These are phyloP conservation scores for Lenzites betulinus DNA, from an alignment of 768 basidiomycete species.

Conservation along the genomic window DNA sequence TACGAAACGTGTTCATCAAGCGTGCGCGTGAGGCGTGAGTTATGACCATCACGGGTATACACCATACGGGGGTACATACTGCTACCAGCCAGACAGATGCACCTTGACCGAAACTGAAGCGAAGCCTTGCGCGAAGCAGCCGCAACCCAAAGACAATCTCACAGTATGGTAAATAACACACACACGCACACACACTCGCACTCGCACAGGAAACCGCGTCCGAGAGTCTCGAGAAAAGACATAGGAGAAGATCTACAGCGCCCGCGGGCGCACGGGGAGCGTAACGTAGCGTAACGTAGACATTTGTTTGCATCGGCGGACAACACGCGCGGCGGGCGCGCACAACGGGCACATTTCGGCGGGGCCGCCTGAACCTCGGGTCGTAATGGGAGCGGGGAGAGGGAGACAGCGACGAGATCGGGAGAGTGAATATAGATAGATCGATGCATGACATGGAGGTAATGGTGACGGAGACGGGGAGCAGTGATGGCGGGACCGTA, in stretches of 20 bases:
- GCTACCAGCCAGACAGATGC: conserved; percentile 7
- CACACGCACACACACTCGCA: background rate
- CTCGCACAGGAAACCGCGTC: background rate
- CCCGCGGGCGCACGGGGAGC: background rate
- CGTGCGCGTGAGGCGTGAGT: background rate
- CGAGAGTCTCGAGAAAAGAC: background rate
- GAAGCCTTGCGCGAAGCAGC: conserved; percentile 8
- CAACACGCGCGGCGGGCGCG: conserved; percentile 7
- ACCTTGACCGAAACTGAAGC: background rate
- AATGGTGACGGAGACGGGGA: background rate
- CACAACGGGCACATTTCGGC: background rate
- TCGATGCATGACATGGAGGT: conserved; percentile 21
- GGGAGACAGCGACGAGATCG: background rate
- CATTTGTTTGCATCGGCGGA: conserved; percentile 11
- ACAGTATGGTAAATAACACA: background rate
- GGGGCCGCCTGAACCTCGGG: background rate
- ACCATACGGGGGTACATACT: conserved; percentile 20
- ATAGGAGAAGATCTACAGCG: conserved; percentile 5
- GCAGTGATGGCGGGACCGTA: background rate
- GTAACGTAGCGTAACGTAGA: conserved; percentile 5
- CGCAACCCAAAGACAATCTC: background rate
- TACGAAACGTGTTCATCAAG: too few species aligned
- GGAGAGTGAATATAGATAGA: conserved; percentile 25
- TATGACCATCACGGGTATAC: conserved; percentile 23
- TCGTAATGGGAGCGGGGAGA: background rate